These are phyloP conservation scores for Lactarius vividus DNA, from an alignment of 768 basidiomycete species.

Conservation along the genomic window DNA sequence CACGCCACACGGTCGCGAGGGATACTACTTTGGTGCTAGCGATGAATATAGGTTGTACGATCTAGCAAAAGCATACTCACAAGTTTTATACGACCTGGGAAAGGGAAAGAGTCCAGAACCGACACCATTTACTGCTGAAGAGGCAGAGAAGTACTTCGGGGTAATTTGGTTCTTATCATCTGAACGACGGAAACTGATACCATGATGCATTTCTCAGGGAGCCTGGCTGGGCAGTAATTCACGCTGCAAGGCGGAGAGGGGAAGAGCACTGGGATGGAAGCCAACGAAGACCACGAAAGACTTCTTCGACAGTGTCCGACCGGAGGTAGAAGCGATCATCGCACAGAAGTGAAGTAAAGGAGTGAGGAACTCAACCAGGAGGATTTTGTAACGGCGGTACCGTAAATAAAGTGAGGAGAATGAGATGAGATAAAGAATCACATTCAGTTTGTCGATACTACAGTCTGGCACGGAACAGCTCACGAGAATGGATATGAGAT, in stretches of 20 bases:
- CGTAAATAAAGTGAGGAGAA: background rate
- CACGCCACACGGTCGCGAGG: conserved; percentile 36
- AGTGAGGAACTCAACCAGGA: background rate
- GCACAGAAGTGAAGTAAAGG: conserved; percentile 10
- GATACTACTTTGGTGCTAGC: conserved; percentile 38
- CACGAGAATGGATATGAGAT: background rate
- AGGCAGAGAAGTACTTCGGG: conserved; percentile 41
- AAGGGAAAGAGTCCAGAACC: conserved; percentile 38
- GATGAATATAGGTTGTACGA: conserved; percentile 36
- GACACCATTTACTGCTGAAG: conserved; percentile 44
- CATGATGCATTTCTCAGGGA: conserved; percentile 14
- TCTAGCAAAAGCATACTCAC: conserved; percentile 39
- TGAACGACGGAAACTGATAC: conserved; percentile 1
- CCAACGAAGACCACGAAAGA: conserved; percentile 48
- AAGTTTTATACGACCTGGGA: conserved; percentile 36
- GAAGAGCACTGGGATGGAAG: conserved; percentile 50
- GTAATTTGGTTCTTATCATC: conserved; percentile 2
- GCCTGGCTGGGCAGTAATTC: conserved; percentile 37
- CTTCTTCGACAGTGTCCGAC: conserved; percentile 47
- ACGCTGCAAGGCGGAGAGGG: conserved; percentile 43
- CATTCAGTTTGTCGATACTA: background rate
- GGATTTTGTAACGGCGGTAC: no score
- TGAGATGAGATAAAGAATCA: background rate
- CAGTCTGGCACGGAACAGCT: background rate
- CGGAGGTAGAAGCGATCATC: conserved; percentile 40